A percentile compares a stretch with the other conserved stretches of the same genome.
Evolutionary conservation across 2,329 filamentous ascomycete genomes (phyloP).

Genomic region (Tolypocladium endophyticum): DNA sequence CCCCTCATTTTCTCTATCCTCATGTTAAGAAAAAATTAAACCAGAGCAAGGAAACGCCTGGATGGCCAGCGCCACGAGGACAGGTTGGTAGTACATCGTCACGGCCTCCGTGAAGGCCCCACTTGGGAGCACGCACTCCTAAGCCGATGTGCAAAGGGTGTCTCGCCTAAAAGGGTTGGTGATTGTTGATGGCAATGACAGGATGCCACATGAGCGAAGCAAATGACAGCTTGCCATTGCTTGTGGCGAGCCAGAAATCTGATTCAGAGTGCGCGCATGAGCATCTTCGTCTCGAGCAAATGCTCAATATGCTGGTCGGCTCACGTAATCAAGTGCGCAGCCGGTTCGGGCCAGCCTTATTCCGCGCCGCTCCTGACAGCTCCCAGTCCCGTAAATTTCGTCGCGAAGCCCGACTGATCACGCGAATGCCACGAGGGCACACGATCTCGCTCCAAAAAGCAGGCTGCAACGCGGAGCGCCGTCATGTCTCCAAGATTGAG

Average conservation of each 20-base stretch:
- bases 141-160: not conserved
- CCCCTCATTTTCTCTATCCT: not conserved
- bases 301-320: not conserved
- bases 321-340: not conserved
- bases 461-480: constrained; percentile 6
- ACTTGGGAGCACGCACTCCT: not conserved
- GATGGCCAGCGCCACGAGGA: not conserved
- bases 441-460: not conserved
- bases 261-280: not conserved
- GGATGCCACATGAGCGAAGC: not conserved
- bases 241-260: not conserved
- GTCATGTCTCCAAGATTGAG: constrained; percentile 22
- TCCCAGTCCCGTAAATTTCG: constrained; percentile 6
- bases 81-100: not conserved
- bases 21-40: not conserved
- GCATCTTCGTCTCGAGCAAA: not conserved
- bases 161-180: not conserved
- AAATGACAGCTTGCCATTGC: not conserved
- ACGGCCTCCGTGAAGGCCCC: not conserved
- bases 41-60: not conserved
- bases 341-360: constrained; percentile 6
- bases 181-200: not conserved
- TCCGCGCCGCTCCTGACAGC: constrained; percentile 6
- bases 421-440: not conserved
- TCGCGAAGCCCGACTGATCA: not conserved